A percentile compares a stretch with the other conserved stretches of the same genome.
phyloP scores from a whole-genome alignment of 306 rosid genomes.

The Spatholobus suberectus region DNA sequence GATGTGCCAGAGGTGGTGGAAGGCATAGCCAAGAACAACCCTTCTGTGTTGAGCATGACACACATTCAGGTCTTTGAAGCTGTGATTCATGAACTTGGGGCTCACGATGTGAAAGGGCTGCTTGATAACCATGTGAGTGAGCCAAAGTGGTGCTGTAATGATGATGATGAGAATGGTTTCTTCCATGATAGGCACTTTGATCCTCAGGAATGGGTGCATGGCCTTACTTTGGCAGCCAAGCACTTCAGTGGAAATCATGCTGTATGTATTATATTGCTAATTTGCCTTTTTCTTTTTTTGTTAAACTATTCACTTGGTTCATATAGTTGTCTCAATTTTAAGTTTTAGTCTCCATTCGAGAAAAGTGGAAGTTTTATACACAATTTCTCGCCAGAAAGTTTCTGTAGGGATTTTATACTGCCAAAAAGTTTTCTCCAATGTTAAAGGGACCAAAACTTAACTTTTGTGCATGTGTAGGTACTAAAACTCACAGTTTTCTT shows the following conservation, averaged over 20 bases:
- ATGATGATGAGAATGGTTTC: conserved; percentile 65
- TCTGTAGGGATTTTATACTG: too few relatives aligned
- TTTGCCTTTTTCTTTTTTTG: not conserved
- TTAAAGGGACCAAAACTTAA: too few relatives aligned
- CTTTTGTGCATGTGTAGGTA: too few relatives aligned
- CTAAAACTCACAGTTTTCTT: too few relatives aligned
- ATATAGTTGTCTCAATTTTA: not conserved
- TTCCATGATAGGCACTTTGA: conserved; percentile 56
- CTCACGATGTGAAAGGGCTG: conserved; percentile 47
- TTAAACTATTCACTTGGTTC: not conserved
- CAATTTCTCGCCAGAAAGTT: too few relatives aligned
- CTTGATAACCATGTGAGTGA: conserved; percentile 66
- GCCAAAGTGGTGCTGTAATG: conserved; percentile 63
- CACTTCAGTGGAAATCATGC: conserved; percentile 37
- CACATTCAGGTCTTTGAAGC: conserved; percentile 43
- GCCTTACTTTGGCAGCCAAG: conserved; percentile 51
- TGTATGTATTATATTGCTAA: conserved; percentile 31
- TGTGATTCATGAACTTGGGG: conserved; percentile 49
- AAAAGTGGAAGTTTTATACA: too few relatives aligned
- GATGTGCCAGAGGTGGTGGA: conserved; percentile 23
- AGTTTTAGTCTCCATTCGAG: too few relatives aligned
- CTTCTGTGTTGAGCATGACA: conserved; percentile 43
- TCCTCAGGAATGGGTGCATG: conserved; percentile 60
- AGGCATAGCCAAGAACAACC: conserved; percentile 48
- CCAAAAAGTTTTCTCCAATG: too few relatives aligned